Evolutionary conservation across 2,329 filamentous ascomycete genomes (phyloP).

Genomic region (Trichophyton mentagrophytes): DNA sequence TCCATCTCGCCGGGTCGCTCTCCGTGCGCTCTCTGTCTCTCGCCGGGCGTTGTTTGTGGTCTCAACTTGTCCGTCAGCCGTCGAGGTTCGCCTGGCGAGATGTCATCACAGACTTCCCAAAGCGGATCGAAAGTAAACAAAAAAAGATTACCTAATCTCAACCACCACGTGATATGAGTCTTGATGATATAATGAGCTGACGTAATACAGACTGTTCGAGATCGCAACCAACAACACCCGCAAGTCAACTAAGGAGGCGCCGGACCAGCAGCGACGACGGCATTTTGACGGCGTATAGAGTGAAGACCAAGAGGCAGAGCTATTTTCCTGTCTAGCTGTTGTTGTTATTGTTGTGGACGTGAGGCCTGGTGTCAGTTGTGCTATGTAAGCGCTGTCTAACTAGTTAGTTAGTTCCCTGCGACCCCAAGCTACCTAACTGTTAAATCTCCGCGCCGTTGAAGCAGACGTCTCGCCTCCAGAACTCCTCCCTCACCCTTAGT

Average conservation of each 20-base stretch:
- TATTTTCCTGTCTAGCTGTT: background rate
- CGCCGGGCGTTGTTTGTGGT: background rate
- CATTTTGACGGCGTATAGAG: background rate
- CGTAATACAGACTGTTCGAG: background rate
- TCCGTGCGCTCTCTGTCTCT: background rate
- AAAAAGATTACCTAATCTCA: background rate
- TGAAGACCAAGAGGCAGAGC: background rate
- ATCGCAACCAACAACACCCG: background rate
- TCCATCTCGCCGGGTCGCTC: background rate
- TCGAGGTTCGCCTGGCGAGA: background rate
- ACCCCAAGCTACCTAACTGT: background rate
- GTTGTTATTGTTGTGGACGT: background rate
- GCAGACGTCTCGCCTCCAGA: background rate
- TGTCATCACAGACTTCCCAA: background rate
- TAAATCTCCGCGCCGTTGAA: background rate
- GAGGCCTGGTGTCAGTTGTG: background rate
- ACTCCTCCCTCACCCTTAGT: background rate
- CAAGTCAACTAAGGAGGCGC: too few species aligned
- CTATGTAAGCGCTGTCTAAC: too few species aligned
- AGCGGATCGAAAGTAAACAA: background rate
- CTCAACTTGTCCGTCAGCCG: background rate
- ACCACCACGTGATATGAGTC: background rate
- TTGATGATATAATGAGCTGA: background rate
- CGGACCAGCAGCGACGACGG: background rate
- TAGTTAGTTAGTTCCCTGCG: too few species aligned